Conservation (phyloP, 2,329 filamentous ascomycete genomes). For the Claviceps arundinis region DNA sequence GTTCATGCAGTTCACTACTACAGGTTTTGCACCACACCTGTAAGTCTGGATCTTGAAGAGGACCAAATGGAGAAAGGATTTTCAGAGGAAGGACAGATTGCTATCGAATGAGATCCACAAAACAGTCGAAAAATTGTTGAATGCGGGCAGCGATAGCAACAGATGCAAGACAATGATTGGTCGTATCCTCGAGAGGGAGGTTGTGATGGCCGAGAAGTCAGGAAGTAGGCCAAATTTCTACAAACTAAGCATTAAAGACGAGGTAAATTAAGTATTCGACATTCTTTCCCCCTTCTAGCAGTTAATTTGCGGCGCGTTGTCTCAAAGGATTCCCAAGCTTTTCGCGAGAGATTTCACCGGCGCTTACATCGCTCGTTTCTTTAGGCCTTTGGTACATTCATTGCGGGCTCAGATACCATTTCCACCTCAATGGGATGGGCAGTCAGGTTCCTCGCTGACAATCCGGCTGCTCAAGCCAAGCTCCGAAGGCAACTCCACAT, state of each 20-base stretch:
- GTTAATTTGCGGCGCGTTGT: no score
- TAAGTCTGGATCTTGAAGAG: conserved; percentile 15
- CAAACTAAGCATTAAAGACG: conserved; percentile 17
- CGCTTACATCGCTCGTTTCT: neutral
- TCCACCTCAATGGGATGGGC: neutral
- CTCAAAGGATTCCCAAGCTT: neutral
- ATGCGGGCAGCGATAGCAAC: neutral
- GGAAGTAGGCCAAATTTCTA: conserved; percentile 16
- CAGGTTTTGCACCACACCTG: conserved; percentile 7
- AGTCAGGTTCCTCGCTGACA: conserved; percentile 2
- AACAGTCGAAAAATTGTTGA: neutral
- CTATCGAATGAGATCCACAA: conserved; percentile 3
- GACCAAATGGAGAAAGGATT: conserved; percentile 1
- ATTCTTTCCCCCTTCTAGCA: neutral
- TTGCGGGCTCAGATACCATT: conserved; percentile 14
- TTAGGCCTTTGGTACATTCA: conserved; percentile 13
- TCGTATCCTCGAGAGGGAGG: neutral
- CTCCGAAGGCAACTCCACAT: conserved; percentile 9
- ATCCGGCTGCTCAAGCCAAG: conserved; percentile 3
- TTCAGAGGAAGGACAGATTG: conserved; percentile 2
- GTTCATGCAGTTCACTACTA: neutral
- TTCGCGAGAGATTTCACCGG: neutral
- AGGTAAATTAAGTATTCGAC: conserved; percentile 9
- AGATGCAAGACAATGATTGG: neutral
- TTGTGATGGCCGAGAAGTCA: conserved; percentile 15